A percentile compares a stretch with the other conserved stretches of the same genome.
Conservation (phyloP, 306 rosid species). For the Prunus mongolica region DNA sequence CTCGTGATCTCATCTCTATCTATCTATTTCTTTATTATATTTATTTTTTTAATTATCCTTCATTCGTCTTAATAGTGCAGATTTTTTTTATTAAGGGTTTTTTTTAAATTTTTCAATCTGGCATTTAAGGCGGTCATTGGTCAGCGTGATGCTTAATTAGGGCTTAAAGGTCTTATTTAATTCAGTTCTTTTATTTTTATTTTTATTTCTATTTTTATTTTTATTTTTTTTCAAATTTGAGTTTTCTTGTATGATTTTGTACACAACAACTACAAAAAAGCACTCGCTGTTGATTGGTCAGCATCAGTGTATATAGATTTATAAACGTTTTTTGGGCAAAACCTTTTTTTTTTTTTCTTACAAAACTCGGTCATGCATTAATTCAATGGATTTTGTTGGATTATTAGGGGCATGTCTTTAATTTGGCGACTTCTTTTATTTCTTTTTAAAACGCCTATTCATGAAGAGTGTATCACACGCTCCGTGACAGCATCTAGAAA, state of each 20-base stretch:
- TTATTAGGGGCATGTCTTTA: background rate
- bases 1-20: background rate
- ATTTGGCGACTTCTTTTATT: background rate
- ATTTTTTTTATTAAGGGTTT: background rate
- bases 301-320: slow-evolving; percentile 8
- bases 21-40: background rate
- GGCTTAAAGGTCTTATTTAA: background rate
- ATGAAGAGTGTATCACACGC: background rate
- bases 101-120: background rate
- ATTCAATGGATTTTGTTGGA: slow-evolving; percentile 8
- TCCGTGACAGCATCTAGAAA: slow-evolving; percentile 8
- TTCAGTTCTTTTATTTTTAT: background rate
- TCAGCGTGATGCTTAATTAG: slow-evolving; percentile 25
- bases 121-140: slow-evolving; percentile 20
- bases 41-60: background rate
- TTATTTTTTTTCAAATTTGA: background rate
- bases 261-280: background rate
- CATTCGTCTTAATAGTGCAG: background rate
- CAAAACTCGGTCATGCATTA: slow-evolving; percentile 16
- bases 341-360: too few relatives aligned
- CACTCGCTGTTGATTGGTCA: slow-evolving; percentile 21
- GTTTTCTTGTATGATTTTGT: background rate
- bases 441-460: background rate
- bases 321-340: background rate
- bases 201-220: background rate